A percentile compares a stretch with the other conserved stretches of the same genome.
phyloP scores from a whole-genome alignment of 106 monocot genomes.

The Agapanthus africanus region DNA sequence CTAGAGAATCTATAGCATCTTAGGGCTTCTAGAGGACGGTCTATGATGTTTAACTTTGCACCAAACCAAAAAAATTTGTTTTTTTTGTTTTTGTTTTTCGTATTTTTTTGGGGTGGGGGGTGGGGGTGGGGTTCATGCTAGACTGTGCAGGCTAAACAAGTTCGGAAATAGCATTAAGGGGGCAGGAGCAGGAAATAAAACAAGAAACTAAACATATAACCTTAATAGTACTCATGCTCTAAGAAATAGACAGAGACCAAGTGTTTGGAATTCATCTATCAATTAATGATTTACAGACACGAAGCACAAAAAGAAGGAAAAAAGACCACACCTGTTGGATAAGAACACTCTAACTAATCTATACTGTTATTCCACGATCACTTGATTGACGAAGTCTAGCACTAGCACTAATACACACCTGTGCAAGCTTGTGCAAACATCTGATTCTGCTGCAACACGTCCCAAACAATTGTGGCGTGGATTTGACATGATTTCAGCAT shows the following conservation, averaged over 20 bases:
- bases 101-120: too few species aligned
- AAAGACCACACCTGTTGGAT: too few species aligned
- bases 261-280: background rate
- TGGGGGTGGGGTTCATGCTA: too few species aligned
- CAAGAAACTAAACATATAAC: background rate
- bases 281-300: background rate
- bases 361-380: background rate
- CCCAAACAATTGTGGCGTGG: background rate
- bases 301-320: background rate
- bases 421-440: too few species aligned
- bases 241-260: background rate
- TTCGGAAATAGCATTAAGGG: background rate
- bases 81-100: too few species aligned
- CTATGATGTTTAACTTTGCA: too few species aligned
- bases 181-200: background rate
- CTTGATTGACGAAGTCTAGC: too few species aligned
- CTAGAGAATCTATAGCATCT: background rate
- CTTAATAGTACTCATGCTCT: background rate
- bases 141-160: background rate
- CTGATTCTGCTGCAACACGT: background rate
- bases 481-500: background rate
- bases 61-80: too few species aligned
- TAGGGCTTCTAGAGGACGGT: background rate
- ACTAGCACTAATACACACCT: background rate
- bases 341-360: too few species aligned